A percentile compares a stretch with the other conserved stretches of the same genome.
Evolutionary conservation across 176 grass and related monocot species (phyloP).

Genomic region (Ampelocalamus luodianensis): DNA sequence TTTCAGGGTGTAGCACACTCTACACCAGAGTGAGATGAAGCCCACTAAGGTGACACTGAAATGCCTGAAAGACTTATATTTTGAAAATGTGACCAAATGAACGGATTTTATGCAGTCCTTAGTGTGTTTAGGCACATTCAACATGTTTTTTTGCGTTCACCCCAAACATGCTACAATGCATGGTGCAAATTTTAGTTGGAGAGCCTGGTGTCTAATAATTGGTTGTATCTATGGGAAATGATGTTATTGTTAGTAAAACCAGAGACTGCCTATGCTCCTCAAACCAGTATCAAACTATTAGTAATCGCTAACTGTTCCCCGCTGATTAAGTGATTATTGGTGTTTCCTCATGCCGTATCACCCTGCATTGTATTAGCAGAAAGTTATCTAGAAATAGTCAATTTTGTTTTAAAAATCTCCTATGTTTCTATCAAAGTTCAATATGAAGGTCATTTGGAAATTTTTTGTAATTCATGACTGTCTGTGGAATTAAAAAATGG

Average conservation of each 20-base stretch:
- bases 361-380: not conserved
- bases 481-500: not conserved
- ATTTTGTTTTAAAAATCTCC: not conserved
- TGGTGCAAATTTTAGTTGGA: not conserved
- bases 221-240: not conserved
- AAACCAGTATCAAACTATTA: not conserved
- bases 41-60: not conserved
- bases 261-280: not conserved
- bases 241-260: slow-evolving; percentile 7
- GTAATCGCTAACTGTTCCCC: no score
- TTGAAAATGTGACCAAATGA: not conserved
- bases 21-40: slow-evolving; percentile 26
- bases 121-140: not conserved
- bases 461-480: not conserved
- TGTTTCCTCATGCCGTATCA: slow-evolving; percentile 1
- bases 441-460: slow-evolving; percentile 5
- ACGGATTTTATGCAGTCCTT: not conserved
- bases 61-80: not conserved
- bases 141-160: not conserved
- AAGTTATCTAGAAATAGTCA: no score
- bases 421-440: not conserved
- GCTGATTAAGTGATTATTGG: not conserved
- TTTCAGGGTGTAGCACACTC: not conserved
- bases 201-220: not conserved
- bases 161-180: not conserved